Base-by-base conservation (phyloP, 257 asterid genomes). In the Ligustrum vulgare region DNA sequence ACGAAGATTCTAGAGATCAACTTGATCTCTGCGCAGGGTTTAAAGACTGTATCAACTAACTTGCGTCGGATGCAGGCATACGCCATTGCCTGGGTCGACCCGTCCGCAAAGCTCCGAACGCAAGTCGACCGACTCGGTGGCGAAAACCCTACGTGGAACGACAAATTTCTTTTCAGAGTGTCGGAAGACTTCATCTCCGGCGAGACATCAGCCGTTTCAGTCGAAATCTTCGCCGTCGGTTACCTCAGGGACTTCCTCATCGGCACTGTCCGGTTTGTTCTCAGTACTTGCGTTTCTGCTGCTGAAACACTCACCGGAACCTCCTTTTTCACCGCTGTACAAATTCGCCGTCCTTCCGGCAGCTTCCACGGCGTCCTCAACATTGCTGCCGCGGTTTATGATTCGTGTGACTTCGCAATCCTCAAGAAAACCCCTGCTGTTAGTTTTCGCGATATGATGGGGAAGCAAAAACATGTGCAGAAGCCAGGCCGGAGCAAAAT, bases 71-170 rank as follows among this genome's bases (percentile, higher is more conserved):
- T 88, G 84, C 87, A 89, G 11, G 84, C 96, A 60, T 94, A 92
- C 89, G 99, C 97, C 60, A 49, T 89, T 54, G 80, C 90, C 22
- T 91, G 98, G 93, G 86, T 93, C 49, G 78, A 89, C 81, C 80
- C 97, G 0, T 77, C 88, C 1, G 67, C 75, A n/a, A 94, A 92
- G 81, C 97, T 94, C 78, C 92, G 91, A n/a, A 86, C 96, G 49
- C 82, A 85, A 4, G 73, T 87, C 34, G 99, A 95, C 76, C 83
- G 86, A 1, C 69, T 85, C 62, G 94, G 94, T 22, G 86, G 90
- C 60, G 96, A 86, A 45, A 93, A 91, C 78, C 98, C 99, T 36
- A 89, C 90, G 66, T 93, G 98, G 99, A 93, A 95, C 82, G 99
- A 92, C 83, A 91, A 89, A 34, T 94, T 94, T 73, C 93, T 92